A percentile compares a stretch with the other conserved stretches of the same genome.
Conservation (phyloP, 257 asterid species). For the Agastache rugosa region DNA sequence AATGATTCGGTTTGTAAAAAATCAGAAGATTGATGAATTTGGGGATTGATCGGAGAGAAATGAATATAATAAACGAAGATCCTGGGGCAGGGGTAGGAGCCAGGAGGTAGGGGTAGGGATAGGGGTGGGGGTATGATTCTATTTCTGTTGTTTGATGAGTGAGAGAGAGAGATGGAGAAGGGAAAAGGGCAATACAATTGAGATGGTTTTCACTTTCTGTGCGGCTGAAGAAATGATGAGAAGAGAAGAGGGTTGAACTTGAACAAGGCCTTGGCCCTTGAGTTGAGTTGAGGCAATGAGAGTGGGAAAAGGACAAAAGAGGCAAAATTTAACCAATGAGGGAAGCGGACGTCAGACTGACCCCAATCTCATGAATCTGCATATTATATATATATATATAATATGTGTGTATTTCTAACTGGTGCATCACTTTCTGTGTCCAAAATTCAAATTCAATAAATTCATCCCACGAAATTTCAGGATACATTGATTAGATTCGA, state of each 20-base stretch:
- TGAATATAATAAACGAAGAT: conserved; percentile 32
- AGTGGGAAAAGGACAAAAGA: conserved; percentile 18
- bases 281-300: too few relatives aligned
- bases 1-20: neutral
- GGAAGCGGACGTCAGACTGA: conserved; percentile 26
- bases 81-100: conserved; percentile 2
- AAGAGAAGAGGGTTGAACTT: too few relatives aligned
- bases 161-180: neutral
- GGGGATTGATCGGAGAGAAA: conserved; percentile 25
- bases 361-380: conserved; percentile 9
- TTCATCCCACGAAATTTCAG: neutral
- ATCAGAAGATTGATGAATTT: neutral
- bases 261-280: too few relatives aligned
- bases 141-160: conserved; percentile 4
- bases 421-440: neutral
- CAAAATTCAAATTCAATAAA: neutral
- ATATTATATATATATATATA: neutral
- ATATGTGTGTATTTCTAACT: neutral
- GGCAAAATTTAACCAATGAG: conserved; percentile 28
- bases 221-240: conserved; percentile 29
- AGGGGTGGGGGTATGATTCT: neutral
- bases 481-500: too few relatives aligned
- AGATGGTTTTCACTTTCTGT: conserved; percentile 17
- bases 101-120: neutral
- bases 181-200: neutral